Conservation (phyloP, 306 rosid genomes). For the Coriaria nepalensis region DNA sequence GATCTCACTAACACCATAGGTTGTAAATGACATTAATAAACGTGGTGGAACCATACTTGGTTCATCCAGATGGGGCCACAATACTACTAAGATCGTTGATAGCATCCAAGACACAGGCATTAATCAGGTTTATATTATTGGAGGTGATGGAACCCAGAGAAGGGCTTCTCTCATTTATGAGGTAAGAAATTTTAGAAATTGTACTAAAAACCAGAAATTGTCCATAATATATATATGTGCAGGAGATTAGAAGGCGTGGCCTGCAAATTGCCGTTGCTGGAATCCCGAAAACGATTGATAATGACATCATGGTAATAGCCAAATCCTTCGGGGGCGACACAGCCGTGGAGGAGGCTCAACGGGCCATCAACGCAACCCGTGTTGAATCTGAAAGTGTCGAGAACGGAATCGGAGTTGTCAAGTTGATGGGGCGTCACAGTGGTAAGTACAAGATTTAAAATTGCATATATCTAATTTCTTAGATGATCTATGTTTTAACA, state of each 20-base stretch:
- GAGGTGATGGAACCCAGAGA: slow-evolving; percentile 45
- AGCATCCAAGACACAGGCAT: slow-evolving; percentile 45
- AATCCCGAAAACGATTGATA: slow-evolving; percentile 40
- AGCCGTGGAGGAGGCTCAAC: slow-evolving; percentile 96
- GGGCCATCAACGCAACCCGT: slow-evolving; percentile 90
- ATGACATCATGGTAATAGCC: slow-evolving; percentile 54
- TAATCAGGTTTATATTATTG: slow-evolving; percentile 38
- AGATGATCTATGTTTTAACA: slow-evolving; percentile 6
- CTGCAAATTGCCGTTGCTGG: slow-evolving; percentile 39
- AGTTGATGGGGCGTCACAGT: slow-evolving; percentile 82
- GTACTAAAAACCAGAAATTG: neutral
- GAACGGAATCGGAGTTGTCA: slow-evolving; percentile 82
- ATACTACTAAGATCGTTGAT: slow-evolving; percentile 35
- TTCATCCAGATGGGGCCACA: slow-evolving; percentile 39
- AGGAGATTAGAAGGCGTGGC: slow-evolving; percentile 39
- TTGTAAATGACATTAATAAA: slow-evolving; percentile 37
- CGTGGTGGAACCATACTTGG: slow-evolving; percentile 48
- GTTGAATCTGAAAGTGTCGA: slow-evolving; percentile 79
- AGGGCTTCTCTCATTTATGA: slow-evolving; percentile 35
- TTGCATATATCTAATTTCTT: slow-evolving; percentile 13
- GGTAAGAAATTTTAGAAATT: slow-evolving; percentile 14
- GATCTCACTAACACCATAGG: slow-evolving; percentile 23
- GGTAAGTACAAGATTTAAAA: slow-evolving; percentile 29
- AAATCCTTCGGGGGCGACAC: slow-evolving; percentile 88
- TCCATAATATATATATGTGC: neutral